Evolutionary conservation across 345 rosid species (phyloP).

Genomic region (Bretschneidera sinensis): DNA sequence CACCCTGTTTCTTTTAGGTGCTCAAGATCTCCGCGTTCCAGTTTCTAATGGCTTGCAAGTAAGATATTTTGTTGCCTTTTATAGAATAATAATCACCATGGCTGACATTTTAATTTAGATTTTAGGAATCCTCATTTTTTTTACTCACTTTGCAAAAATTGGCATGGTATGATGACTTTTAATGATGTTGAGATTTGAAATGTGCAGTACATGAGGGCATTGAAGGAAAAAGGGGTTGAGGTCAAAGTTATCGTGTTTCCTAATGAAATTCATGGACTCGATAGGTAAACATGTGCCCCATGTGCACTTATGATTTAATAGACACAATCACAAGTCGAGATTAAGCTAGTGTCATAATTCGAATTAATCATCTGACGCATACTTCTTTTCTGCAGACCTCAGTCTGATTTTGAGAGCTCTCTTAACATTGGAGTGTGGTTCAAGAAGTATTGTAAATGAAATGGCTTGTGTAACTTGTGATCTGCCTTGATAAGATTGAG

Average conservation of each 20-base stretch:
- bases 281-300: conserved; percentile 39
- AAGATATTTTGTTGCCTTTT: conserved; percentile 24
- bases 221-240: conserved; percentile 79
- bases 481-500: too few relatives aligned
- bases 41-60: conserved; percentile 79
- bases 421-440: conserved; percentile 80
- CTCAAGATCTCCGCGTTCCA: conserved; percentile 89
- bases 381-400: conserved; percentile 55
- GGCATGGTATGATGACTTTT: neutral
- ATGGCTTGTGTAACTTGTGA: too few relatives aligned
- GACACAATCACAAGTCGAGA: neutral
- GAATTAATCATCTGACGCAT: conserved; percentile 17
- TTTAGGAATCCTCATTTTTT: too few relatives aligned
- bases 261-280: conserved; percentile 61
- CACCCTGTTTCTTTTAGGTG: conserved; percentile 70
- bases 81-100: neutral
- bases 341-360: neutral
- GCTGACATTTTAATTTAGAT: too few relatives aligned
- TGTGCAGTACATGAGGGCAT: conserved; percentile 62
- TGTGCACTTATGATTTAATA: neutral
- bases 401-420: conserved; percentile 78
- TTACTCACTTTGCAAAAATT: neutral
- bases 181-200: conserved; percentile 14
- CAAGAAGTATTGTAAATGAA: conserved; percentile 65
- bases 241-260: conserved; percentile 69